Evolutionary conservation across 1,284 basidiomycete species (phyloP).

Genomic region (Melampsora medusae): DNA sequence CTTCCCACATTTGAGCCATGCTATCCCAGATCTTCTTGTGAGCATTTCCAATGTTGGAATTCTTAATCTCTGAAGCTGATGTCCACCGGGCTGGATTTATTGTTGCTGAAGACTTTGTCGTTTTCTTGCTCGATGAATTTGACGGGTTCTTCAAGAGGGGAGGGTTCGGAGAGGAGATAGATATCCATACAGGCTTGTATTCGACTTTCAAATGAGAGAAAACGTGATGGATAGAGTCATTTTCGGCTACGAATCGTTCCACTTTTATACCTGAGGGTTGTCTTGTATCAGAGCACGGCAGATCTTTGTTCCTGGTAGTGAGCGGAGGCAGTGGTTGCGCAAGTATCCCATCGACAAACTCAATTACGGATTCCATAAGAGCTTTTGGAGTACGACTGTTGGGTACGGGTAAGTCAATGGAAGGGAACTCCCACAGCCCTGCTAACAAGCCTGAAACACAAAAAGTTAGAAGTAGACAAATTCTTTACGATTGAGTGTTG

Average conservation of each 20-base stretch:
- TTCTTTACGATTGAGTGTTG: neutral
- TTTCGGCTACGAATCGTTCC: neutral
- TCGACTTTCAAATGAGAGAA: slow-evolving; percentile 20
- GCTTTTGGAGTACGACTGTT: slow-evolving; percentile 1
- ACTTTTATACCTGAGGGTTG: neutral
- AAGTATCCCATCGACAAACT: neutral
- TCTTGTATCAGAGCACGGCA: too few relatives aligned
- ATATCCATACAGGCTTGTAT: slow-evolving; percentile 10
- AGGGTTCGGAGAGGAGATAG: slow-evolving; percentile 4
- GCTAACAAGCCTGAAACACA: slow-evolving; percentile 71
- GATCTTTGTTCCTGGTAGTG: neutral
- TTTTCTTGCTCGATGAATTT: neutral
- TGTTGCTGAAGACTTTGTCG: neutral
- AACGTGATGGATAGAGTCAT: slow-evolving; percentile 7
- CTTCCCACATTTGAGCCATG: neutral
- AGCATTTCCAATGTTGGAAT: slow-evolving; percentile 33
- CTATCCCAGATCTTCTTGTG: slow-evolving; percentile 38
- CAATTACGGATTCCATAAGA: neutral
- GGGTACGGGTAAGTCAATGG: slow-evolving; percentile 54
- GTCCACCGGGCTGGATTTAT: slow-evolving; percentile 7
- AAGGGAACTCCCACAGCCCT: slow-evolving; percentile 79
- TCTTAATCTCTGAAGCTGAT: neutral
- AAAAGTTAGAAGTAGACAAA: slow-evolving; percentile 44
- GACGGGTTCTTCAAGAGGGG: neutral
- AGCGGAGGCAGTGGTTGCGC: neutral